Conservation (phyloP, 306 rosid genomes). For the Acacia confusa region DNA sequence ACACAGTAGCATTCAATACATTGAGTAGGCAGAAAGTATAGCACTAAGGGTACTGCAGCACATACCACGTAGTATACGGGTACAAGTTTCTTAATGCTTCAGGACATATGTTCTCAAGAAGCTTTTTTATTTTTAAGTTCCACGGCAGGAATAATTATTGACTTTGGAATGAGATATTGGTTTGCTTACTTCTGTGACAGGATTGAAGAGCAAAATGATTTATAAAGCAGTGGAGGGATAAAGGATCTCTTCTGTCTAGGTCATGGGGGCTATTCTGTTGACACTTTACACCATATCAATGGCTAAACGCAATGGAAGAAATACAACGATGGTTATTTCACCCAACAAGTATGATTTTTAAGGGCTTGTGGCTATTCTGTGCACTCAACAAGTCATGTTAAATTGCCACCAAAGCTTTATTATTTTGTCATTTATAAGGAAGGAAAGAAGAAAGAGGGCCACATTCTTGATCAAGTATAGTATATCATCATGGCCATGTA, state of each 20-base stretch:
- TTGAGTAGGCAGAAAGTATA: slow-evolving; percentile 6
- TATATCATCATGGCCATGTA: not conserved
- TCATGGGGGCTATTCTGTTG: not conserved
- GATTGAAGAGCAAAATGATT: slow-evolving; percentile 10
- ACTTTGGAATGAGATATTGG: slow-evolving; percentile 3
- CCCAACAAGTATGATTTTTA: slow-evolving; percentile 4
- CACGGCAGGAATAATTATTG: not conserved
- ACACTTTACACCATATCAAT: slow-evolving; percentile 30
- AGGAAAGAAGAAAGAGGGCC: slow-evolving; percentile 8
- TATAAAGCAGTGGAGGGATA: not conserved
- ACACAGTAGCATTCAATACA: not conserved
- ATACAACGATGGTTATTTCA: not conserved
- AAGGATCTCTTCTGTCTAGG: slow-evolving; percentile 20
- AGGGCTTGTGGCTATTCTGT: not conserved
- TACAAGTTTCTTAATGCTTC: slow-evolving; percentile 16
- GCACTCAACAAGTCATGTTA: not conserved
- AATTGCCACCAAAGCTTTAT: not conserved
- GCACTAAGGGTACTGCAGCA: not conserved
- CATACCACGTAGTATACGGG: not conserved
- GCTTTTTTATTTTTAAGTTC: not conserved
- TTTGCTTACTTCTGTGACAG: slow-evolving; percentile 8
- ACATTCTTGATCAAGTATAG: not conserved
- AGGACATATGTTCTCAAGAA: slow-evolving; percentile 7
- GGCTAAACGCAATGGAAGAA: not conserved
- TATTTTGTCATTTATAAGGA: slow-evolving; percentile 4